phyloP scores from a whole-genome alignment of 768 basidiomycete genomes.

The Cubamyces sp. region DNA sequence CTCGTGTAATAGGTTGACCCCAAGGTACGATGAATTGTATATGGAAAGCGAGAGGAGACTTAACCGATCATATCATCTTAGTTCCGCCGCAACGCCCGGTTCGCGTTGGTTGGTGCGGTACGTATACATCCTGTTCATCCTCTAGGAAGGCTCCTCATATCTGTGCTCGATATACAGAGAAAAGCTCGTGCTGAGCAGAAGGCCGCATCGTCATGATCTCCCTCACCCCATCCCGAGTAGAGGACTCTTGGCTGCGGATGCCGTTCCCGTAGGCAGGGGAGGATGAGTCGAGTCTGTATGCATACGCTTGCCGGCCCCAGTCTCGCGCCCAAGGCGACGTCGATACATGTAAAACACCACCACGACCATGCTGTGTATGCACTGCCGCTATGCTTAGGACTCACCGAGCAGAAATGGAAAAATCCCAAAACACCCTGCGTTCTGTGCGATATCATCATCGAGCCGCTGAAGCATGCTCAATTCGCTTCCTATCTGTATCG shows the following conservation, averaged over 20 bases:
- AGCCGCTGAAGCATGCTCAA: too few relatives aligned
- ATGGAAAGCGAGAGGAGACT: conserved; percentile 16
- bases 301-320: conserved; percentile 12
- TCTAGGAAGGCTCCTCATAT: conserved; percentile 3
- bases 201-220: conserved; percentile 42
- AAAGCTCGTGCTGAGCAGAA: conserved; percentile 69
- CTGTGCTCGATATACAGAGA: conserved; percentile 46
- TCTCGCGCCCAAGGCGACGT: conserved; percentile 26
- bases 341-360: conserved; percentile 30
- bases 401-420: conserved; percentile 33
- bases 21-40: conserved; percentile 55
- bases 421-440: conserved; percentile 31
- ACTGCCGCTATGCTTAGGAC: conserved; percentile 33
- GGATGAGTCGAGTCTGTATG: conserved; percentile 5
- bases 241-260: conserved; percentile 1
- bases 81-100: conserved; percentile 86
- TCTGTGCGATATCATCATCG: background rate
- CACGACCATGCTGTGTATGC: conserved; percentile 32
- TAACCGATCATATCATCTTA: conserved; percentile 35
- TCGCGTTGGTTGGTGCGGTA: conserved; percentile 77
- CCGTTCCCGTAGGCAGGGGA: conserved; percentile 9
- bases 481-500: too few relatives aligned
- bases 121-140: conserved; percentile 33
- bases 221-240: background rate
- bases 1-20: conserved; percentile 64